Evolutionary conservation across 257 asterid genomes (phyloP).

Genomic region (Nicotiana obtusifolia): DNA sequence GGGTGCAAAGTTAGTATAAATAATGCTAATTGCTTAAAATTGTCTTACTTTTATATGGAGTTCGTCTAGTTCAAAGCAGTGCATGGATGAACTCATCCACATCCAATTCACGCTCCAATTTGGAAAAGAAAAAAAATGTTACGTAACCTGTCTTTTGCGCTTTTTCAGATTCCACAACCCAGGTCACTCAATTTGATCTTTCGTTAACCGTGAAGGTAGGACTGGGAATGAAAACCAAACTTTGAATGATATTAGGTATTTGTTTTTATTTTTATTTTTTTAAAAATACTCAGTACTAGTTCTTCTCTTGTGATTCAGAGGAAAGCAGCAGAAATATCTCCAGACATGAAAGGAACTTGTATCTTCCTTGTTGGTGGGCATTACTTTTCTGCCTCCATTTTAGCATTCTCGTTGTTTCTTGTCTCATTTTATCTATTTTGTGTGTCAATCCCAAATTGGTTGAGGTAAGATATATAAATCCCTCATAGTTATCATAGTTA

Average conservation of each 20-base stretch:
- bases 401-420: not conserved
- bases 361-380: slow-evolving; percentile 80
- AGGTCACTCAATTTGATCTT: slow-evolving; percentile 36
- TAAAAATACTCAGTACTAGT: slow-evolving; percentile 21
- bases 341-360: slow-evolving; percentile 76
- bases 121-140: not conserved
- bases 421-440: not conserved
- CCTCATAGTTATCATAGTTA: not conserved
- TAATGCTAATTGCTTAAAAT: no score
- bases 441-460: not conserved
- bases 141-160: not conserved
- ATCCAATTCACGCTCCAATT: not conserved
- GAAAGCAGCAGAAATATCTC: slow-evolving; percentile 57
- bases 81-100: no score
- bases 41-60: not conserved
- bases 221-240: not conserved
- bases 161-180: slow-evolving; percentile 16
- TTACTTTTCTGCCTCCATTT: not conserved
- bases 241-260: not conserved
- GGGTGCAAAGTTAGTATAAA: not conserved
- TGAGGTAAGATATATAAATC: not conserved
- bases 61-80: not conserved
- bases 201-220: slow-evolving; percentile 59
- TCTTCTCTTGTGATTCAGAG: slow-evolving; percentile 46
- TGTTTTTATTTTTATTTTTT: not conserved